Evolutionary conservation across 2,329 filamentous ascomycete genomes (phyloP), one percentile per base, ranked within the genome.

Genomic region (Alternaria conjuncta): DNA sequence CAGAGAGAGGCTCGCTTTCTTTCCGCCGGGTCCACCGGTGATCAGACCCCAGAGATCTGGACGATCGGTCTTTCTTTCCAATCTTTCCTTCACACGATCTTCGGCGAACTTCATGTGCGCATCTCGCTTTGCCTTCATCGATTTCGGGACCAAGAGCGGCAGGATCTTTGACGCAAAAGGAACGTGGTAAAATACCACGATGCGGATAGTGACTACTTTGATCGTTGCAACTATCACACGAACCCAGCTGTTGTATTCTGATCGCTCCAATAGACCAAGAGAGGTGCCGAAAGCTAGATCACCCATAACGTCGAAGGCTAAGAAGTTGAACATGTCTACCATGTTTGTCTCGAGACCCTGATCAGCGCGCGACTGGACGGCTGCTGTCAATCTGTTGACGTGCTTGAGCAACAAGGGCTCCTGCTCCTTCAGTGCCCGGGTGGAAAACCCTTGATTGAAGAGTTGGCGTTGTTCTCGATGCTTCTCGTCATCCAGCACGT

Each of bases 381-480:
- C 58, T 45, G 58, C 51, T 21, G 55, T 44, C n/a, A 61, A 46
- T 56, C 28, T 55, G 13, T 61, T 44, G 43, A 61, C 44, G 49
- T 61, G 51, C 28, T 50, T 61, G 44, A 53, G 58, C 30, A 61
- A 18, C 18, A 61, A 6, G 13, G 51, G 23, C 51, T 61, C 58
- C 28, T 61, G 58, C 55, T 61, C 21, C 23, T 61, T 61, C 43
- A 56, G 12, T 44, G 51, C 58, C 18, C 51, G 43, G 18, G 58
- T 56, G 8, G 58, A 61, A 23, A 61, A 61, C 15, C 58, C 58
- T 44, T 61, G 51, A 9, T 56, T 61, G 44, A 55, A 61, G 11
- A 61, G 43, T 56, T 61, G 58, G 51, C 58, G 50, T 50, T 61
- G 58, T 21, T 56, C 51, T n/a, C 51, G 58, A 56, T 61, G 58